These are phyloP conservation scores for Apiospora hydei DNA, from an alignment of 2,329 filamentous ascomycete species.

Conservation along the genomic window DNA sequence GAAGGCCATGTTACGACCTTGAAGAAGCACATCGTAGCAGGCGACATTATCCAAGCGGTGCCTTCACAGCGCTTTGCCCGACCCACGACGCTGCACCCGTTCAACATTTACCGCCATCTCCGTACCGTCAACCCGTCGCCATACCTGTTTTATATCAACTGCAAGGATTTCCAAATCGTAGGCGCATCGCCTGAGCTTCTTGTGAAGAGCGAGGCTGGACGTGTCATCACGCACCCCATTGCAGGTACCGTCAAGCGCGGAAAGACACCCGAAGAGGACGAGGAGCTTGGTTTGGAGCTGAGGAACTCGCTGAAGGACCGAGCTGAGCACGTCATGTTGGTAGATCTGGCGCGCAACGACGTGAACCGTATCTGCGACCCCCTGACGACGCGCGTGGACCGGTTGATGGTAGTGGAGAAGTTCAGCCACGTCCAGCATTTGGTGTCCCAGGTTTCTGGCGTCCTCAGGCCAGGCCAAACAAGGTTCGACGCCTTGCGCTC, in stretches of 20 bases:
- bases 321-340: slow-evolving; percentile 96
- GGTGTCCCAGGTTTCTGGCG: slow-evolving; percentile 92
- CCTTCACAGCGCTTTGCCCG: slow-evolving; percentile 92
- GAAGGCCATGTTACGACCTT: slow-evolving; percentile 85
- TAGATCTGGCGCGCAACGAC: slow-evolving; percentile 95
- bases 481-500: slow-evolving; percentile 95
- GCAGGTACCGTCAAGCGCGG: slow-evolving; percentile 94
- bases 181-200: slow-evolving; percentile 94
- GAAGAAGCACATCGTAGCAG: slow-evolving; percentile 88
- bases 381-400: slow-evolving; percentile 86
- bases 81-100: slow-evolving; percentile 90
- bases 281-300: slow-evolving; percentile 77
- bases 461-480: slow-evolving; percentile 83
- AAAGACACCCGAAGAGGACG: slow-evolving; percentile 81
- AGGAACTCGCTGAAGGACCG: slow-evolving; percentile 86
- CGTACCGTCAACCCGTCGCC: slow-evolving; percentile 98
- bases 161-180: slow-evolving; percentile 90
- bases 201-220: slow-evolving; percentile 85
- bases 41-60: slow-evolving; percentile 97
- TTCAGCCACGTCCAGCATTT: slow-evolving; percentile 98
- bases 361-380: slow-evolving; percentile 96
- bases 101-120: slow-evolving; percentile 96
- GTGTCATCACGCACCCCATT: slow-evolving; percentile 95
- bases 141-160: slow-evolving; percentile 96
- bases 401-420: slow-evolving; percentile 90